phyloP scores from a whole-genome alignment of 1,139 yeast genomes.

The Lizanozyma gosingica region DNA sequence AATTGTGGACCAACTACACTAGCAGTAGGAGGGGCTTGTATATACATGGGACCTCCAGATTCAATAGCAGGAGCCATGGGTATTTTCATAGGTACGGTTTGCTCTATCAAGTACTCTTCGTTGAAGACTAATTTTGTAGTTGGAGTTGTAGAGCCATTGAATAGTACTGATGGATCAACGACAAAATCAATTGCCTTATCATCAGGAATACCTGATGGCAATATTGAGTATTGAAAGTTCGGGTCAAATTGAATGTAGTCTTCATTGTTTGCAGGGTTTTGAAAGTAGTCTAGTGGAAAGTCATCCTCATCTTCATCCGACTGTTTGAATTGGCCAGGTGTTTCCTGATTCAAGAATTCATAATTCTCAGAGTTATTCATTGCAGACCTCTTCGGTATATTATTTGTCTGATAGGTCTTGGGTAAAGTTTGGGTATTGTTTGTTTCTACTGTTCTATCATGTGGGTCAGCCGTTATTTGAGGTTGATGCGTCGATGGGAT shows the following conservation, averaged over 20 bases:
- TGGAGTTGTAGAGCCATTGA: background rate
- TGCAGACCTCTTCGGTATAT: too few relatives aligned
- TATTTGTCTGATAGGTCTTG: background rate
- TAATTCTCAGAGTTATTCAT: slow-evolving; percentile 9
- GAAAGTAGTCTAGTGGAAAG: slow-evolving; percentile 61
- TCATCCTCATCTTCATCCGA: slow-evolving; percentile 42
- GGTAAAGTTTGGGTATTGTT: background rate
- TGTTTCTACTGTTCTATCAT: background rate
- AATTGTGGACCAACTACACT: background rate
- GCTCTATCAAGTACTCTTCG: background rate
- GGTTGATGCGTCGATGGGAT: background rate
- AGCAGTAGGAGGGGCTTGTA: slow-evolving; percentile 3
- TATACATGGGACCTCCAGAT: slow-evolving; percentile 1
- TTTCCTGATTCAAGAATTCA: slow-evolving; percentile 16
- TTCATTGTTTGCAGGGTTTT: slow-evolving; percentile 14
- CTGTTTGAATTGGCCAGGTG: slow-evolving; percentile 18
- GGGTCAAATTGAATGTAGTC: slow-evolving; percentile 31
- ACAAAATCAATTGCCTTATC: slow-evolving; percentile 3
- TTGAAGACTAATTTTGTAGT: background rate
- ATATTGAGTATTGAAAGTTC: slow-evolving; percentile 5
- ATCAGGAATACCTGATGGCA: background rate
- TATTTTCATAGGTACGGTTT: background rate
- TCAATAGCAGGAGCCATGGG: slow-evolving; percentile 2
- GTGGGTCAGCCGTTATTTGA: background rate
- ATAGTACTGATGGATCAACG: slow-evolving; percentile 19